Base-by-base conservation (phyloP, 371 early-diverging fungal species). In the Syncephalastrum sp. region DNA sequence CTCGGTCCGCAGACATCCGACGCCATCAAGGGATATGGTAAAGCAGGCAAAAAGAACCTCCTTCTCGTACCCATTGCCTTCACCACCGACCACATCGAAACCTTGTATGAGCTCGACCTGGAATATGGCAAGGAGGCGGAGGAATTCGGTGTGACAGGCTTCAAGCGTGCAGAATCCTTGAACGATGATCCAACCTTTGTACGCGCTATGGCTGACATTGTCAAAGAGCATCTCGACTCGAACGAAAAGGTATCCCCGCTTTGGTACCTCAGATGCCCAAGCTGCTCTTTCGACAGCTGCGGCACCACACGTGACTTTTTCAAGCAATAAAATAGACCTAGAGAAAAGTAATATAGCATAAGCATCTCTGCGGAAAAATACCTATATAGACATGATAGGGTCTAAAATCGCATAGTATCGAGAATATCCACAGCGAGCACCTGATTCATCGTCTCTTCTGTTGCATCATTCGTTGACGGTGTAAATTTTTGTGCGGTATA, bases 21-120 rank as follows among this genome's bases (percentile, higher is more conserved):
- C 42, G 94, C 89, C 0, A 81, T 98, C 56, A 69, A 87, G 52
- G 87, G 86, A 0, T 82, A 91, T 56, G 95, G 85, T 5, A 80
- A 87, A 49, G 69, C 79, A 45, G 94, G 94, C 3, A 70, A 85
- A 63, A 91, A 88, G 57, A 85, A 95, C 58, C 59, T 93, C 44
- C 69, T 96, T 16, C 70, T 93, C 25, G 90, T 96, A 0, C 98
- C 98, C 4, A 89, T 98, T 65, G 97, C 97, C 0, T 98, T 98
- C 56, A 95, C 95, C 4, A 90, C 90, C 27, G 98, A 98, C 65
- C 98, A 98, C 69, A 91, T 98, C 50, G 98, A 98, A 71, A 98
- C 98, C 2, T 63, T 98, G 54, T 98, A 83, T 79, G 98, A 98
- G 82, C 75, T 98, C 50, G 98, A 96, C 74, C 60, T 90, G 17